Evolutionary conservation across 2,329 filamentous ascomycete species (phyloP), one percentile per base, ranked within the genome.

Genomic region (Aspergillus amoenus): DNA sequence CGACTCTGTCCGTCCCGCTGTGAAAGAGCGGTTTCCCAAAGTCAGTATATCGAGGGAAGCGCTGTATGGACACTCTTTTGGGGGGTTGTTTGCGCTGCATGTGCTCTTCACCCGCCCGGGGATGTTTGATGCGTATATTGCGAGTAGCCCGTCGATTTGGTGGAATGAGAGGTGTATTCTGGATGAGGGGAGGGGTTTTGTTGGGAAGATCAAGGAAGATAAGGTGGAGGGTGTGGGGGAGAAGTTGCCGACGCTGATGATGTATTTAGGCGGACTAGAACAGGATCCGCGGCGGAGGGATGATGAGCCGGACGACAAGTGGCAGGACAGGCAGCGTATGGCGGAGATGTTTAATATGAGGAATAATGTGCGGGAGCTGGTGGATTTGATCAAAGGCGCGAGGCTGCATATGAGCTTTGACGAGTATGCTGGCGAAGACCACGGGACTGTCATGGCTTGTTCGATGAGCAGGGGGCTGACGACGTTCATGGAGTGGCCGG

Each of bases 1-100:
- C 4, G 17, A 43, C 17, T 34, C 34, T 4, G 51, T 58, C 3
- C 34, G 47, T 0, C 56, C 56, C 1, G 41, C 46, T 4, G 47
- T 58, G 3, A 17, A 13, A 11, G 22, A 48, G 34, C 30, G 18
- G 5, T 55, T 51, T n/a, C 56, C 52, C 1, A 27, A 42, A 3
- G 17, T 58, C 3, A 32, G 37, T 4, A 15, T 74, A 12, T 67
- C 70, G 0, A 70, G 75, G 18, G 78, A 78, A 58, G 80, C 76
- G 0, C 70, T 82, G 0, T 81, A 74, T 48, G 80, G 80, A 0
- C 80, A 83, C 57, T 82, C 80, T 0, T 81, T 79, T 24, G 79
- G 79, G 1, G 80, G 80, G 0, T 65, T 82, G 3, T 81, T 82
- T 42, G 70, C 74, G 1, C 68, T 82, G 3, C 78, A 81, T 55